Base-by-base conservation (phyloP, 352 stramenopile species). In the Pythium plurisporium region DNA sequence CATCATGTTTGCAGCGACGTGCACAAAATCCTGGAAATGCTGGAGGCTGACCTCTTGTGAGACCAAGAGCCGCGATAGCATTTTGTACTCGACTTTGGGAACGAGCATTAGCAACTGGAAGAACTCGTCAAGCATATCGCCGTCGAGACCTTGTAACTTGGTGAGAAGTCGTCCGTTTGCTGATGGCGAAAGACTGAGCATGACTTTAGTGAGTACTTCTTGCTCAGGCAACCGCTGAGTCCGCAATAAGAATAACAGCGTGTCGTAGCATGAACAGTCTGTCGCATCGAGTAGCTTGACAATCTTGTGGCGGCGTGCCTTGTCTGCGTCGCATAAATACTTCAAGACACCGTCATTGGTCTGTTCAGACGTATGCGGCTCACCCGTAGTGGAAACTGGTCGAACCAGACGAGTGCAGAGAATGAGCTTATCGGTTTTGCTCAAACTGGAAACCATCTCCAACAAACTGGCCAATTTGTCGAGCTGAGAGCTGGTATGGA, bases 81-180 rank as follows among this genome's bases (percentile, higher is more conserved):
- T 71, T 36, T 72, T 75, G 60, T 81, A 86, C 62, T 87, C 75
- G 3, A 79, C 62, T n/a, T 77, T 82, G 2, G 76, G 74, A 5
- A 87, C 69, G 34, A 89, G 73, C 29, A 89, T 38, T 23, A 87
- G 52, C 17, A 87, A 36, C 46, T 86, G 72, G 40, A 89, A 89
- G 47, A 87, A 86, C 11, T 79, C 67, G 29, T 89, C 79, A 20
- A 86, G 60, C 3, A 59, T 53, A 46, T 87, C 70, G 2, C 53
- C 70, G 5, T 65, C 27, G 31, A 85, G 64, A 23, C 43, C 38
- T 5, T 63, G 62, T 10, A 89, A 46, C 41, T 84, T 82, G 3
- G 49, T 44, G 7, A 89, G 67, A 9, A 87, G 33, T 0, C 76
- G 75, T 38, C 62, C 70, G 46, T 84, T 87, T 0, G 69, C 72